Evolutionary conservation across 176 grass and related monocot species (phyloP), one percentile per base, ranked within the genome.

Genomic region (Luzula sylvatica): DNA sequence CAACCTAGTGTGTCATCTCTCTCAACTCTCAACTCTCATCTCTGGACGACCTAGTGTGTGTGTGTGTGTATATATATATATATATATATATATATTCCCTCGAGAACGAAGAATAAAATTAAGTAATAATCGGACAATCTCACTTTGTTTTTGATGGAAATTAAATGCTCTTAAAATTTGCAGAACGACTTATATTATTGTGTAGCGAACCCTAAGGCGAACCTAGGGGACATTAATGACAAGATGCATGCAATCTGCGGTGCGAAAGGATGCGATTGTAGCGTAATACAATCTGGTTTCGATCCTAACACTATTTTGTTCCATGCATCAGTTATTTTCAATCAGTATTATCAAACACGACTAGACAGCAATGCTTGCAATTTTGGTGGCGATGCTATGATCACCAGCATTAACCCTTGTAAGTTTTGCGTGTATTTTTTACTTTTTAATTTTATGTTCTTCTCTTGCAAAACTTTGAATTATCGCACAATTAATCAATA

Each of bases 291-390:
- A n/a, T 75, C 52, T 74, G 87, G 87, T 49, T 94, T 69, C 71
- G 59, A 70, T 42, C 82, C 87, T 11, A 72, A 94, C 49, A 94
- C 77, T 15, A 27, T 87, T 43, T 62, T 70, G 11, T 78, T 87
- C 52, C 87, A 94, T 41, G 87, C 81, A 0, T 94, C 87, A 25
- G 81, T 57, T 47, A 78, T 82, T 9, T 94, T 94, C 81, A 94
- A 94, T 56, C 68, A 83, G 62, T 94, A 94, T 70, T 94, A 87
- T 71, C 82, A 83, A 58, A 82, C 78, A 78, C 78, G 86, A 43
- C 81, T 77, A 18, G 13, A 28, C 8, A 56, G 70, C 0, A 86
- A 70, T 43, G 78, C 78, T 67, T 94, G 87, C 55, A 78, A 94
- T 61, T 94, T 94, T 40, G 77, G 81, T 42, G 82, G 87, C 61